phyloP scores from a whole-genome alignment of 306 rosid genomes.

The Vigna radiata region DNA sequence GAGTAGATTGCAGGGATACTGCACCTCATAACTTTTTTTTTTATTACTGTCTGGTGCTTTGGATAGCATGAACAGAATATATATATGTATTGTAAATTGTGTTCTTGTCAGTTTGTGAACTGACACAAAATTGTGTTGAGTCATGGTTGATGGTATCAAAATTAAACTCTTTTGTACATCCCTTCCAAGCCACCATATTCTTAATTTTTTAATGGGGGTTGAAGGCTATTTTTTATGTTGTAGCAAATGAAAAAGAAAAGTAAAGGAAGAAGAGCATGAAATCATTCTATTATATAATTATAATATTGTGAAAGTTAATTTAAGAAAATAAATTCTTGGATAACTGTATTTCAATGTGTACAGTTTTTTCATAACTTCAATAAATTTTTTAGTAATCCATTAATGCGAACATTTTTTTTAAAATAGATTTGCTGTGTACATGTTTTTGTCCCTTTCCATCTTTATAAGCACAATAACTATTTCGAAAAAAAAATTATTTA shows the following conservation, averaged over 20 bases:
- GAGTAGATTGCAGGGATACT: constrained; percentile 47
- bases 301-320: too few species aligned
- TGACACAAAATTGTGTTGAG: constrained; percentile 31
- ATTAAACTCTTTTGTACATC: constrained; percentile 13
- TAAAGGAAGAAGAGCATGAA: too few species aligned
- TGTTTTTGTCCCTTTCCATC: too few species aligned
- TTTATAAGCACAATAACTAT: too few species aligned
- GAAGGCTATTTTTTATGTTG: constrained; percentile 11
- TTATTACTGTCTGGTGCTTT: constrained; percentile 22
- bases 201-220: neutral
- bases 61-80: constrained; percentile 33
- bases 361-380: too few species aligned
- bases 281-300: too few species aligned
- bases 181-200: neutral
- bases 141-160: constrained; percentile 20
- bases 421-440: too few species aligned
- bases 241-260: neutral
- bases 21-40: constrained; percentile 29
- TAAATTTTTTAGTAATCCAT: too few species aligned
- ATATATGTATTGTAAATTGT: constrained; percentile 19
- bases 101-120: constrained; percentile 23
- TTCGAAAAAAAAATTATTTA: too few species aligned
- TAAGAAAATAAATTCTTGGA: too few species aligned
- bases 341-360: too few species aligned
- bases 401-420: too few species aligned